Evolutionary conservation across 805 yeast genomes (phyloP).

Genomic region (Myxozyma udenii): DNA sequence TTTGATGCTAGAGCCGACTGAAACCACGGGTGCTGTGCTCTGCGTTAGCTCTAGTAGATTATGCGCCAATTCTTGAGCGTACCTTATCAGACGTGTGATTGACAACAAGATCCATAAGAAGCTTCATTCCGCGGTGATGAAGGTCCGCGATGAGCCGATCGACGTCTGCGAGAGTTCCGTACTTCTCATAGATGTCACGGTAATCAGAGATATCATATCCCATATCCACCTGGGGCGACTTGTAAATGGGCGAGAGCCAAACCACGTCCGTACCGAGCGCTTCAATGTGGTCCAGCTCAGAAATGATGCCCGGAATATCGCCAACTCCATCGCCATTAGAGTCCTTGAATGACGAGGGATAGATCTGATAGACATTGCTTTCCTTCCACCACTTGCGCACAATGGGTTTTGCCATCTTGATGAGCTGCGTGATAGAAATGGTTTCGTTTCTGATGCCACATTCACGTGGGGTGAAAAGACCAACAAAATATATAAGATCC

Average conservation of each 20-base stretch:
- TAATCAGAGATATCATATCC: constrained; percentile 62
- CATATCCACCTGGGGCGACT: constrained; percentile 61
- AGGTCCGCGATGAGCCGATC: constrained; percentile 47
- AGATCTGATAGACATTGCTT: constrained; percentile 49
- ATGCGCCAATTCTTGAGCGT: constrained; percentile 9
- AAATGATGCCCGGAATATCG: constrained; percentile 53
- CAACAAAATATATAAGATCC: no score
- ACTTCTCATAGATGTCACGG: constrained; percentile 45
- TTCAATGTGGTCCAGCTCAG: constrained; percentile 52
- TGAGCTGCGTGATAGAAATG: no score
- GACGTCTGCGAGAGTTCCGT: constrained; percentile 1
- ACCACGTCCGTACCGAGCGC: constrained; percentile 50
- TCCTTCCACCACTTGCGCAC: neutral
- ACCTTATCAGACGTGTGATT: constrained; percentile 55
- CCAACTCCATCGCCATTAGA: constrained; percentile 60
- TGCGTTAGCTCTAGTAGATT: neutral
- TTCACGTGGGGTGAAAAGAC: no score
- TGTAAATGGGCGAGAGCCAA: constrained; percentile 59
- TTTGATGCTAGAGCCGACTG: constrained; percentile 52
- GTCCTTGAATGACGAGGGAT: constrained; percentile 62
- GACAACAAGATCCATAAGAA: constrained; percentile 55
- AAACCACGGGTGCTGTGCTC: constrained; percentile 54
- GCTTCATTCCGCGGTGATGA: constrained; percentile 51
- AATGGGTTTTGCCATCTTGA: no score
- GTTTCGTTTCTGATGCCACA: no score